These are phyloP conservation scores for Chlorella sp. DNA, from an alignment of 139 green algal species.

Conservation along the genomic window DNA sequence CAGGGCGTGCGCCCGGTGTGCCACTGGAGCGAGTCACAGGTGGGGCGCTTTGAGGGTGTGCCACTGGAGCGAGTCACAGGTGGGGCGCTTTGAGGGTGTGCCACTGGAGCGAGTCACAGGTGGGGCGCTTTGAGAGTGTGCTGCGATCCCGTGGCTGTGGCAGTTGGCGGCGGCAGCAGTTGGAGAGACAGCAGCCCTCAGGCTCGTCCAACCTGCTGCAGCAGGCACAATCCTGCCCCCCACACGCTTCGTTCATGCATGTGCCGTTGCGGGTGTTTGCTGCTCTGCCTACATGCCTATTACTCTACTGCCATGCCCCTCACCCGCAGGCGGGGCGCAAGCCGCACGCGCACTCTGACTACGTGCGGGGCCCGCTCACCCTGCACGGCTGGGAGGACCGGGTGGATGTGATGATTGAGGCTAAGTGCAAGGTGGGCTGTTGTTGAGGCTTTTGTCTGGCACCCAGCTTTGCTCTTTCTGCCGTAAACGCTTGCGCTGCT, in stretches of 20 bases:
- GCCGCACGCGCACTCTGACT: constrained; percentile 67
- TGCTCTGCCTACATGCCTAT: too few species aligned
- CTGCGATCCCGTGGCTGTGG: too few species aligned
- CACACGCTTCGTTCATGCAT: not conserved
- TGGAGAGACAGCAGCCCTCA: too few species aligned
- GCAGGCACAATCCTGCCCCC: not conserved
- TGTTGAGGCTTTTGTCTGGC: not conserved
- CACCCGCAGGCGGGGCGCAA: constrained; percentile 41
- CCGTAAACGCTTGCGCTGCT: not conserved
- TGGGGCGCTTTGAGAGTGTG: constrained; percentile 45
- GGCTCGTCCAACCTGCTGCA: too few species aligned
- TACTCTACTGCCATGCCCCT: not conserved
- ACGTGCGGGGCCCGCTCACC: constrained; percentile 64
- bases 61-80: constrained; percentile 73
- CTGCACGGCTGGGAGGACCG: constrained; percentile 60
- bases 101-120: constrained; percentile 73
- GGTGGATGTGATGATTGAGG: constrained; percentile 69
- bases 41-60: constrained; percentile 45
- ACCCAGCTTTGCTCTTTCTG: not conserved
- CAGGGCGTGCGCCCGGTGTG: constrained; percentile 63
- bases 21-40: constrained; percentile 73
- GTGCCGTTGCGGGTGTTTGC: too few species aligned
- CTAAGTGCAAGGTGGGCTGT: constrained; percentile 67
- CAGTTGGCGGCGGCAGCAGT: too few species aligned
- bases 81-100: constrained; percentile 45